A percentile compares a stretch with the other conserved stretches of the same genome.
Evolutionary conservation across 345 rosid species (phyloP).

Genomic region (Syzygium oleosum): DNA sequence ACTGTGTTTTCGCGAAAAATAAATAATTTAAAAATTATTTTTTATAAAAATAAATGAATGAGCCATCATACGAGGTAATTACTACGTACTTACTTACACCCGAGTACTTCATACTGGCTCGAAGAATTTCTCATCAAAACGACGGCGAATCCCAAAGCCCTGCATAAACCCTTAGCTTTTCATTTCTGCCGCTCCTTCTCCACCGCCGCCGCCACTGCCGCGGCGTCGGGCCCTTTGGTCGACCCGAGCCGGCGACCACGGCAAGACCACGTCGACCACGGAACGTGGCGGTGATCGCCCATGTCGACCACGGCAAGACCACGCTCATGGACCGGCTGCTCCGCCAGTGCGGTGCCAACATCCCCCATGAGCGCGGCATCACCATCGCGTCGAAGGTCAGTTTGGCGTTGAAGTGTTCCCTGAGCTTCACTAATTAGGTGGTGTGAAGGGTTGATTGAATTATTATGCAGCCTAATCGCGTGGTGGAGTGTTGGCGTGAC

Average conservation of each 20-base stretch:
- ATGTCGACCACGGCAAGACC: slow-evolving; percentile 23
- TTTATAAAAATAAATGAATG: no score
- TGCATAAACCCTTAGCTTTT: neutral
- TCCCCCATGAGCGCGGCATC: slow-evolving; percentile 93
- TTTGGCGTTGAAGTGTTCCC: neutral
- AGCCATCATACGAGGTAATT: no score
- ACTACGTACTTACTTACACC: no score
- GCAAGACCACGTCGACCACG: slow-evolving; percentile 62
- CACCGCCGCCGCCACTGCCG: slow-evolving; percentile 17
- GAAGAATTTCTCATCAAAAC: neutral
- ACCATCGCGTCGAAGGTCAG: slow-evolving; percentile 87
- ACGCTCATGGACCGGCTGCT: slow-evolving; percentile 95
- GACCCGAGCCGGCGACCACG: slow-evolving; percentile 27
- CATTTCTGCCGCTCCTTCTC: slow-evolving; percentile 38
- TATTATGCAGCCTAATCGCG: neutral
- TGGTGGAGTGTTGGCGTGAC: neutral
- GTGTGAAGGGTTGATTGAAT: neutral
- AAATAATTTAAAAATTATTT: no score
- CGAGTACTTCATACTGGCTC: no score
- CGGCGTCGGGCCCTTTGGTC: slow-evolving; percentile 28
- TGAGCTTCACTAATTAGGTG: neutral
- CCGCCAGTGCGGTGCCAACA: slow-evolving; percentile 95
- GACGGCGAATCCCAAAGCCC: neutral
- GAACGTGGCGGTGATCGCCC: no score
- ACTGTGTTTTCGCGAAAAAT: no score